Evolutionary conservation across 2,329 filamentous ascomycete species (phyloP).

Genomic region (Tolypocladium inflatum): DNA sequence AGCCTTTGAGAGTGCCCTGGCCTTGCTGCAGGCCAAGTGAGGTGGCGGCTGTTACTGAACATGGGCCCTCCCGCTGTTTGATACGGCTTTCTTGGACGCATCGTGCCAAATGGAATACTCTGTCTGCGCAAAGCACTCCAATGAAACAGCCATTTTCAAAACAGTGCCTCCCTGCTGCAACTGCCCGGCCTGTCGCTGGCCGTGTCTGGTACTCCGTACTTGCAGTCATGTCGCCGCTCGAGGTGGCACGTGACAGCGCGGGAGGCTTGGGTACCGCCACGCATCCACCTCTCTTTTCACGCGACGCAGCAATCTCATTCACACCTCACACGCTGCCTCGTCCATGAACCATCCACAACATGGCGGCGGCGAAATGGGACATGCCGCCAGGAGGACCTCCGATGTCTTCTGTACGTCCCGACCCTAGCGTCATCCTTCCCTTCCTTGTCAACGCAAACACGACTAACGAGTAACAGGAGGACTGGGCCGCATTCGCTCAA

Average conservation of each 20-base stretch:
- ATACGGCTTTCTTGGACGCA: background rate
- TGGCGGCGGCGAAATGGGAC: background rate
- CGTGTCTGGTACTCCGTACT: too few species aligned
- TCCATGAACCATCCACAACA: background rate
- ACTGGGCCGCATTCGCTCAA: slow-evolving; percentile 48
- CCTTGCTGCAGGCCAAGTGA: slow-evolving; percentile 35
- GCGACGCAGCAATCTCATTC: background rate
- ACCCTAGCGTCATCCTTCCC: background rate
- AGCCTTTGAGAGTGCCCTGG: slow-evolving; percentile 53
- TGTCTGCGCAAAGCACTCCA: background rate
- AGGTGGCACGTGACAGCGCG: background rate
- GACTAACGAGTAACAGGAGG: slow-evolving; percentile 37
- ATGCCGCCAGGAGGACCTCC: background rate
- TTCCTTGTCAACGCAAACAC: background rate
- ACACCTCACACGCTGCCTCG: background rate
- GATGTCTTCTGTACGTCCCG: background rate
- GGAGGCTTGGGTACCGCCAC: background rate
- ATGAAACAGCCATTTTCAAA: background rate
- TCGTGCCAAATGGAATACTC: background rate
- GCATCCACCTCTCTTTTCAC: background rate
- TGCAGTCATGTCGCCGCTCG: background rate
- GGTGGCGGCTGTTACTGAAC: background rate
- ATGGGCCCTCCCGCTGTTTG: background rate
- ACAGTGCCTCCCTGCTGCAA: background rate
- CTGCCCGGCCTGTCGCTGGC: background rate